Evolutionary conservation across 495 filamentous ascomycete genomes (phyloP), one percentile per base, ranked within the genome.

Genomic region (Neurospora africana): DNA sequence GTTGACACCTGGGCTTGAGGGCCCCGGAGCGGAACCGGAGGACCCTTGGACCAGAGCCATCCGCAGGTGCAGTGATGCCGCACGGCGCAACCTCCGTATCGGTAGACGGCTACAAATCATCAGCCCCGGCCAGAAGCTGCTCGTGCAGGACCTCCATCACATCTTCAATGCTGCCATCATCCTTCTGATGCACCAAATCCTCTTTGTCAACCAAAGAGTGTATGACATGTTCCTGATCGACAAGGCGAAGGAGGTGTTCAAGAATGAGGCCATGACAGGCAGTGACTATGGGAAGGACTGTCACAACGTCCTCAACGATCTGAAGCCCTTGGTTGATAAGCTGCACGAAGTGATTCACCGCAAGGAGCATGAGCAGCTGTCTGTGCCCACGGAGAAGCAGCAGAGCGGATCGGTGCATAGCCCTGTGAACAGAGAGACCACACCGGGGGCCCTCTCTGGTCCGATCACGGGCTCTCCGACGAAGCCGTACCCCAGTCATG

Each of bases 131-230:
- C 68, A 71, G 36, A 78, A 75, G 68, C 76, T 82, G 11, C 75
- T 81, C 19, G 70, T 81, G 58, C 73, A 78, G 11, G 82, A 82
- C 19, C 76, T 83, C 69, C 83, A 85, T 75, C 76, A 81, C 69
- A 72, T 83, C 41, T 85, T 84, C 79, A 84, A 82, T 75, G 83
- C 83, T 9, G 82, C 81, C 69, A 74, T 83, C 58, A 76, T 83
- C 44, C 78, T 85, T 19, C 73, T 79, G 41, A 78, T 85, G 74
- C 75, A 81, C 43, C 77, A 80, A 65, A 78, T 83, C 35, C 58
- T 79, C 11, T 79, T 76, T 58, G 68, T 76, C 21, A 78, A 79
- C 53, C 67, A 78, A 44, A 71, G 73, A n/a, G 73, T 77, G 6
- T 71, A 68, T 6, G 76, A 80, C 38, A 43, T 67, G n/a, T 72